A percentile compares a stretch with the other conserved stretches of the same genome.
These are phyloP conservation scores for Stemphylium beticola DNA, from an alignment of 2,329 filamentous ascomycete species.

Conservation along the genomic window DNA sequence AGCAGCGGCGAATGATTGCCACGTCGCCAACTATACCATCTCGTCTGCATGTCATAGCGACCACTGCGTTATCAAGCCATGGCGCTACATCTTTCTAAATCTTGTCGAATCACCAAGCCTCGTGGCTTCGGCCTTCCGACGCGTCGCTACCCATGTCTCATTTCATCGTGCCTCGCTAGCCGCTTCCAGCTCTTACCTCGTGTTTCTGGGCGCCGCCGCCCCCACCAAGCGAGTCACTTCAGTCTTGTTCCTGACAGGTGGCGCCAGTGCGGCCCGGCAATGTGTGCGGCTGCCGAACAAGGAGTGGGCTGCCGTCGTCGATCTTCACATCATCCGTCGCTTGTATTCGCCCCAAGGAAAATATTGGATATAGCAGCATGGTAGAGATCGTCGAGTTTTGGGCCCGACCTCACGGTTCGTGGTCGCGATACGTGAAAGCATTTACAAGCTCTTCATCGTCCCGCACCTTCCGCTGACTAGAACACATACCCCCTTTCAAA, in stretches of 20 bases:
- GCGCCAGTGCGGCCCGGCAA: conserved; percentile 24
- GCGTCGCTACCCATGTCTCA: conserved; percentile 11
- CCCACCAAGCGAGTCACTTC: conserved; percentile 17
- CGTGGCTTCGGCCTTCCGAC: conserved; percentile 14
- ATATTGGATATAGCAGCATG: conserved; percentile 6
- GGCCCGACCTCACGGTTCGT: background rate
- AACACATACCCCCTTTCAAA: background rate
- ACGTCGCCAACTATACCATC: conserved; percentile 8
- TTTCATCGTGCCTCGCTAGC: conserved; percentile 13
- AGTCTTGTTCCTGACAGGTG: conserved; percentile 28
- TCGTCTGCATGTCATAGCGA: background rate
- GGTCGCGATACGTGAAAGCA: background rate
- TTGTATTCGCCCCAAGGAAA: background rate
- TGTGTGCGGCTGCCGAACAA: conserved; percentile 16
- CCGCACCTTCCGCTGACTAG: conserved; percentile 1
- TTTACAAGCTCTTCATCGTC: background rate
- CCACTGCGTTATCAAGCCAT: conserved; percentile 10
- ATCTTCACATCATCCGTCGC: conserved; percentile 15
- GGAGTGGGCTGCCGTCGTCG: conserved; percentile 15
- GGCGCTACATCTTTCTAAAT: conserved; percentile 1
- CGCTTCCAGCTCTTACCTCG: conserved; percentile 11
- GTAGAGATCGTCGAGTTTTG: background rate
- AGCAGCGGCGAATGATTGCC: conserved; percentile 8
- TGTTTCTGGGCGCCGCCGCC: conserved; percentile 16
- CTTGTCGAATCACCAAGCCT: conserved; percentile 7